Evolutionary conservation across 1,139 yeast genomes (phyloP), one percentile per base, ranked within the genome.

Genomic region (Hyphopichia fennica): DNA sequence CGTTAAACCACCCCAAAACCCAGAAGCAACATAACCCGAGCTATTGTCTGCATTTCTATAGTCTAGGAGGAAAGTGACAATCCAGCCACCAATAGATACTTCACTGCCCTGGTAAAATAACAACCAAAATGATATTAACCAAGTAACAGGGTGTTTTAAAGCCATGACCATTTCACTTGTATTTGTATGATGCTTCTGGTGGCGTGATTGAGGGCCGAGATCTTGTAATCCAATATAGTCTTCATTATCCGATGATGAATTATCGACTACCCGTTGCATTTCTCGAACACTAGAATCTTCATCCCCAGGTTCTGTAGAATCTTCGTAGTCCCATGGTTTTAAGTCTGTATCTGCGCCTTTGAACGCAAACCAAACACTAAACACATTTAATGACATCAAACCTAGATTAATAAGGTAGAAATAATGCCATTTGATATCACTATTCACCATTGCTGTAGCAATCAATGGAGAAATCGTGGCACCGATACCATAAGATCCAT

Each of bases 1-100:
- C 0, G 88, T 81, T 30, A 84, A 63, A 6, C 90, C 91, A 11
- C 75, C 81, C 90, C 89, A 84, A 51, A 77, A 82, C 0, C 89
- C 89, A 8, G 88, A 79, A 2, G 86, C 78, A 25, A 82, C 83
- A 53, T 82, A 83, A 16, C 89, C 88, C 42, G 75, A 73, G 3
- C 74, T 60, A 0, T 56, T 48, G 40, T 65, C 59, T 1, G 82
- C 85, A 36, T 69, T 65, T 37, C 88, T 69, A 50, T 79, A 79
- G 39, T 75, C 78, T 37, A 81, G 69, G 52, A 84, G 66, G 50
- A 72, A 84, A 0, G 89, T 80, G 32, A 82, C 84, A 29, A 81
- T 73, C 89, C 89, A 84, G 25, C 88, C 88, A 17, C 85, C 88
- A 51, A 82, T 59, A 0, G 85, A 66, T 4, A 84, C 88, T 56